Percentiles rank a stretch among this genome's conserved stretches.
Evolutionary conservation across 176 grass and related monocot species (phyloP).

Genomic region (Cocos nucifera): DNA sequence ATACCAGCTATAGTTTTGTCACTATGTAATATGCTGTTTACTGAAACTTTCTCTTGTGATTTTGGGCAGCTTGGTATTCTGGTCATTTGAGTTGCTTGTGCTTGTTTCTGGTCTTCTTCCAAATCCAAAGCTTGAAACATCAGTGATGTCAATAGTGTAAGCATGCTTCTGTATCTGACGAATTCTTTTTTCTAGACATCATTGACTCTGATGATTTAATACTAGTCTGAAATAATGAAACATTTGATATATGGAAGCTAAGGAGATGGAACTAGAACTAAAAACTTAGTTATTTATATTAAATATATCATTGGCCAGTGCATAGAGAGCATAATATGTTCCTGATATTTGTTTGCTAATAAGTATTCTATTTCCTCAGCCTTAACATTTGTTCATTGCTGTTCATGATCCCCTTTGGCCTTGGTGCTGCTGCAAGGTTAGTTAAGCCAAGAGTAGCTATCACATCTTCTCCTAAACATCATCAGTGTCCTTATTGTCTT

Average conservation of each 20-base stretch:
- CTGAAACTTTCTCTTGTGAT: background rate
- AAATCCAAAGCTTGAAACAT: conserved; percentile 76
- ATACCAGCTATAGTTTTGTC: too few species aligned
- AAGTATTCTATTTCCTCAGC: conserved; percentile 28
- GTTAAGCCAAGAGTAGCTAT: too few species aligned
- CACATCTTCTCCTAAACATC: too few species aligned
- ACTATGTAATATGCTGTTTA: background rate
- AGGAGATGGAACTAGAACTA: too few species aligned
- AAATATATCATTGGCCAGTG: too few species aligned
- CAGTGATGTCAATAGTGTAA: conserved; percentile 60
- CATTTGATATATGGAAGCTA: too few species aligned
- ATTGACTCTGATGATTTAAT: too few species aligned
- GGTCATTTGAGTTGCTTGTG: conserved; percentile 82
- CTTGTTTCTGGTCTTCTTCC: conserved; percentile 87
- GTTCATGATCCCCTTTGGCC: conserved; percentile 71
- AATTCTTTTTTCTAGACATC: background rate
- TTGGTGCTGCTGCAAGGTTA: conserved; percentile 80
- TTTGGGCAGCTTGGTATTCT: conserved; percentile 61
- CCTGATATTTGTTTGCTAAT: conserved; percentile 3
- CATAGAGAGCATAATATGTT: conserved; percentile 2
- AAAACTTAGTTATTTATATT: too few species aligned
- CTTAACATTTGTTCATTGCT: conserved; percentile 46
- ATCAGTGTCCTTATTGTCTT: too few species aligned
- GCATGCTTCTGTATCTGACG: background rate
- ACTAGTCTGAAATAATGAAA: too few species aligned